Evolutionary conservation across 2,329 filamentous ascomycete species (phyloP), one percentile per base, ranked within the genome.

Genomic region (Diplodia mutila): DNA sequence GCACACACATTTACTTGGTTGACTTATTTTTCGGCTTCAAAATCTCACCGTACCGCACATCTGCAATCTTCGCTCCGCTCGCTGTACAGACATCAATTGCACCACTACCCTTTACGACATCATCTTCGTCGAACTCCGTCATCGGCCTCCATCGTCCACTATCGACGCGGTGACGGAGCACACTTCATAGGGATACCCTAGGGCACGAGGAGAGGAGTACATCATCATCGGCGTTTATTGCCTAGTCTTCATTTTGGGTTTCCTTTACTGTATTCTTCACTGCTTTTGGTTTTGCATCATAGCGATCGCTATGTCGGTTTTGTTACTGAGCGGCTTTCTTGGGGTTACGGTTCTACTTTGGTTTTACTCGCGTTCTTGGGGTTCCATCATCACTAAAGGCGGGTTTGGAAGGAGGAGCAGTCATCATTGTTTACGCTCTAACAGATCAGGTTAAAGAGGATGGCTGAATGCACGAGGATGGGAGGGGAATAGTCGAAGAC

Each of bases 111-210:
- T 65, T 65, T 42, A 54, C 61, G 61, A 65, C 59, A 51, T 27
- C 59, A 63, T 51, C 59, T 63, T 63, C 46, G 59, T 63, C 59
- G 59, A 27, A 32, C 39, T 63, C 49, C 39, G 27, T 51, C 49
- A 46, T 46, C 42, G 42, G 42, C 59, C 59, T 29, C 49, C 59
- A n/a, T 37, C 59, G 59, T 46, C 29, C 42, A 63, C n/a, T 14
- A 37, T 46, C 46, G 59, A 63, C 59, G n/a, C 25, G 59, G n/a
- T 37, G 46, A 25, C 59, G 59, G 59, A 63, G 49, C 49, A 42
- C 57, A 63, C 57, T 53, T 65, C 61, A 54, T 65, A 65, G 61
- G 61, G 61, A 65, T 65, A 65, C 49, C 49, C 51, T 65, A 65
- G 61, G 61, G 49, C 61, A 54, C 34, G 61, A 65, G 61, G 61